phyloP scores from a whole-genome alignment of 2,329 filamentous ascomycete genomes.

The Fusarium goolgardi region DNA sequence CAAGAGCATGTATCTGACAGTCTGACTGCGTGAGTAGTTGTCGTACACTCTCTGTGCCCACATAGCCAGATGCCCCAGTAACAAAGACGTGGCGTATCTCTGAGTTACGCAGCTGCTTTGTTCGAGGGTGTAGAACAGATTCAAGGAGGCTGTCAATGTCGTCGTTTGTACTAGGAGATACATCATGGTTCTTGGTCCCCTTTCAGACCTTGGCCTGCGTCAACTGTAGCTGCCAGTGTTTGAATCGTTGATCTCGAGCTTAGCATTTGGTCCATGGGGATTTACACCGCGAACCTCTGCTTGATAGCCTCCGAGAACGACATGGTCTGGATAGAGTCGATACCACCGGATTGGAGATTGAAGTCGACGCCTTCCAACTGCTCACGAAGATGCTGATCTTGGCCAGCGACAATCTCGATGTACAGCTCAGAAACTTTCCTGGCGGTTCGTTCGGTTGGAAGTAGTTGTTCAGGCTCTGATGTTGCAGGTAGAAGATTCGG shows the following conservation, averaged over 20 bases:
- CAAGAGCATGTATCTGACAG: neutral
- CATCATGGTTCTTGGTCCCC: neutral
- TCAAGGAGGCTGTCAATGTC: constrained; percentile 1
- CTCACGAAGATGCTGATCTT: neutral
- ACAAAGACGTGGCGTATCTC: neutral
- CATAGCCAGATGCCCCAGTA: constrained; percentile 1
- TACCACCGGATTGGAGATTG: neutral
- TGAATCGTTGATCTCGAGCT: constrained; percentile 2
- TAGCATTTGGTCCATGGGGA: neutral
- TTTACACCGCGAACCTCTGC: neutral
- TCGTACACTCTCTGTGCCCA: neutral
- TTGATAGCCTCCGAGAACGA: neutral
- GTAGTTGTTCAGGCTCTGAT: neutral
- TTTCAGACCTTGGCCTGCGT: neutral
- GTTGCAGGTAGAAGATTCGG: neutral
- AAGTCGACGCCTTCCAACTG: neutral
- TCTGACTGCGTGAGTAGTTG: neutral
- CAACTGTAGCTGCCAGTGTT: neutral
- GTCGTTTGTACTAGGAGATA: neutral
- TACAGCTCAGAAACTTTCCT: neutral
- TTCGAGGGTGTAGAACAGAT: neutral
- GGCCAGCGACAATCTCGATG: neutral
- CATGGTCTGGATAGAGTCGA: constrained; percentile 3
- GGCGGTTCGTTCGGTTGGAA: neutral
- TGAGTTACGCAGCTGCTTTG: neutral